Percentiles rank a stretch among this genome's conserved stretches.
phyloP scores from a whole-genome alignment of 1,139 yeast species.

The Blastobotrys apis region DNA sequence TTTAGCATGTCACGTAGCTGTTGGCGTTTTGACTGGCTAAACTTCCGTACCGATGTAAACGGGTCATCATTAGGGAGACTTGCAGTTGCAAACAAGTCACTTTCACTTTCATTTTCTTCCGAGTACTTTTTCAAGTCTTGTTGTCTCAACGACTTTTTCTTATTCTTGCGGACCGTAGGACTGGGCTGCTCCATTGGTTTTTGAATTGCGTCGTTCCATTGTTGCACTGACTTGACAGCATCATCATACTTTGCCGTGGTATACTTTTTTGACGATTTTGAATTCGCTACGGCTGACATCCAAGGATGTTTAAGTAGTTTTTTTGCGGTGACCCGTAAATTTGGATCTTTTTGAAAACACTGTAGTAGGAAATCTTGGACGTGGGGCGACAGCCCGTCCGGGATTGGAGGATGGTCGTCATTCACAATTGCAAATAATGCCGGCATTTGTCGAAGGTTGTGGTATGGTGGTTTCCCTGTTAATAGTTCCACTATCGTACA shows the following conservation, averaged over 20 bases:
- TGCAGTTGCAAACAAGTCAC: neutral
- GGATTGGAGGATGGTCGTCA: conserved; percentile 76
- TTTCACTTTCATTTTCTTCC: conserved; percentile 10
- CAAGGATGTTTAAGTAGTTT: conserved; percentile 59
- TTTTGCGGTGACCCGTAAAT: conserved; percentile 53
- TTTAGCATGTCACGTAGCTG: conserved; percentile 16
- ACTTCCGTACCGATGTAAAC: conserved; percentile 16
- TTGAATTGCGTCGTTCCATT: conserved; percentile 27
- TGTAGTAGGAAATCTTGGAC: conserved; percentile 57
- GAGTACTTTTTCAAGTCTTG: conserved; percentile 13
- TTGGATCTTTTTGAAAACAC: conserved; percentile 78
- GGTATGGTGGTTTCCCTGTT: conserved; percentile 86
- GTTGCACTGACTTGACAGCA: conserved; percentile 33
- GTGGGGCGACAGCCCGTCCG: conserved; percentile 50
- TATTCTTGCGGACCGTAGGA: conserved; percentile 6
- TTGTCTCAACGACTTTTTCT: neutral
- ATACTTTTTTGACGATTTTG: conserved; percentile 9
- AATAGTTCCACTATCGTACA: conserved; percentile 85
- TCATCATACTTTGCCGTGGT: conserved; percentile 27
- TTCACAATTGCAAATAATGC: conserved; percentile 91
- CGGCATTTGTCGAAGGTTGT: conserved; percentile 76
- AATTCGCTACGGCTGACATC: conserved; percentile 31
- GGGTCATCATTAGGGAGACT: conserved; percentile 12
- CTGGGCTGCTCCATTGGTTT: conserved; percentile 10
- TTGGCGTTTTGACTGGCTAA: conserved; percentile 22